These are phyloP conservation scores for Hanseniaspora clermontiae DNA, from an alignment of 805 yeast species.

Conservation along the genomic window DNA sequence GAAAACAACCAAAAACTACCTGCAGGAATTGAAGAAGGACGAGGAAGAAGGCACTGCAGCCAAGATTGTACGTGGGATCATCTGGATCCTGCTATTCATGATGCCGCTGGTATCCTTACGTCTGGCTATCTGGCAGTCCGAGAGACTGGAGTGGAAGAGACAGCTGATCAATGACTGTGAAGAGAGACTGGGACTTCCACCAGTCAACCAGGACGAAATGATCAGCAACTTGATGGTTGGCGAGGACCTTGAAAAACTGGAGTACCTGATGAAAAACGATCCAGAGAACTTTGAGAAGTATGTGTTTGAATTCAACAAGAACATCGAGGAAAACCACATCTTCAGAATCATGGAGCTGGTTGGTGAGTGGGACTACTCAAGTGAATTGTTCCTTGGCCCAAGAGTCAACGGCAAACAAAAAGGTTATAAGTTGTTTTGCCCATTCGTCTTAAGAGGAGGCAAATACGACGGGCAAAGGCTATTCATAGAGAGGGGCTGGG, in stretches of 20 bases:
- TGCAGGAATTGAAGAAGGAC: constrained; percentile 56
- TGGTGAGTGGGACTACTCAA: constrained; percentile 70
- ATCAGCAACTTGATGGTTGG: background rate
- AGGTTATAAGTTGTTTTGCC: constrained; percentile 74
- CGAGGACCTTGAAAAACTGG: background rate
- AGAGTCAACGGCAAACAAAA: constrained; percentile 55
- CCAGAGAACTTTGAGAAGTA: constrained; percentile 28
- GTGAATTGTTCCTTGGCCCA: constrained; percentile 90
- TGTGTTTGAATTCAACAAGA: constrained; percentile 55
- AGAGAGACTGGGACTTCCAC: constrained; percentile 64
- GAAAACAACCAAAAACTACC: constrained; percentile 64
- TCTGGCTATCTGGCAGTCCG: constrained; percentile 87
- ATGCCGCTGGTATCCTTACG: constrained; percentile 83
- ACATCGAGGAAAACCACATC: constrained; percentile 59
- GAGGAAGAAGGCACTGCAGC: constrained; percentile 25
- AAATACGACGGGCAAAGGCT: constrained; percentile 40
- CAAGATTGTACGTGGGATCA: constrained; percentile 22
- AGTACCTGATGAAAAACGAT: background rate
- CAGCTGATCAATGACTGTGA: constrained; percentile 72
- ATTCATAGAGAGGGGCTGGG: constrained; percentile 86
- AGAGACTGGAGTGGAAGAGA: constrained; percentile 77
- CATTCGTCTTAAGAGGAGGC: constrained; percentile 67
- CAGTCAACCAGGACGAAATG: constrained; percentile 1
- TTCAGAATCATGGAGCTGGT: constrained; percentile 64
- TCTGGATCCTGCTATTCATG: constrained; percentile 35